phyloP scores from a whole-genome alignment of 495 filamentous ascomycete genomes.

The Annulohypoxylon maeteangense region DNA sequence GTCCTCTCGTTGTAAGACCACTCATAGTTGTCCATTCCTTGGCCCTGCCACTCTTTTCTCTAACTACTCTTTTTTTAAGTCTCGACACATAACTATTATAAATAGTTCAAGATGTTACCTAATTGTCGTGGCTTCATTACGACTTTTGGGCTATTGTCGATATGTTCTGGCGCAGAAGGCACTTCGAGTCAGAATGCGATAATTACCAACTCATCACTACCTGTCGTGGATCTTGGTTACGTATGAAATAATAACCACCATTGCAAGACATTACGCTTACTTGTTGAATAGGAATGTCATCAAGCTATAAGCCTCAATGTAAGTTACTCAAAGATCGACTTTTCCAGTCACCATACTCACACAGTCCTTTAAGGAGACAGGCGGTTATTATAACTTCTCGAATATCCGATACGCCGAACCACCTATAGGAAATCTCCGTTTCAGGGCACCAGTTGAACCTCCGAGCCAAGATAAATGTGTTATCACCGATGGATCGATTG shows the following conservation, averaged over 20 bases:
- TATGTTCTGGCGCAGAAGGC: neutral
- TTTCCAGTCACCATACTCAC: neutral
- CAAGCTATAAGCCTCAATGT: conserved; percentile 6
- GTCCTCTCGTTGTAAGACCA: neutral
- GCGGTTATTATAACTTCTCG: conserved; percentile 6
- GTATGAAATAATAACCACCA: neutral
- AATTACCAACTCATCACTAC: neutral
- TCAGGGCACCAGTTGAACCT: neutral
- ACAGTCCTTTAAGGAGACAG: neutral
- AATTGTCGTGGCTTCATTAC: neutral
- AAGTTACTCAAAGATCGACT: neutral
- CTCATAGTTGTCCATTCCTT: neutral
- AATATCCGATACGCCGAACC: conserved; percentile 3
- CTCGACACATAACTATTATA: neutral
- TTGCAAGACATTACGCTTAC: neutral
- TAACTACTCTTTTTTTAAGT: neutral
- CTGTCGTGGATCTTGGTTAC: neutral
- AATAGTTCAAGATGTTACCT: neutral
- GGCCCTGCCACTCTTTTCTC: neutral
- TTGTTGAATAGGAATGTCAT: neutral
- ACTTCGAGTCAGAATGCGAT: neutral
- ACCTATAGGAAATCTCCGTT: neutral
- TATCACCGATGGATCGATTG: neutral
- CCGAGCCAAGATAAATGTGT: neutral
- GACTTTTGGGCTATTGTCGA: neutral